These are phyloP conservation scores for Boletus insuetus DNA, from an alignment of 768 basidiomycete species.

Conservation along the genomic window DNA sequence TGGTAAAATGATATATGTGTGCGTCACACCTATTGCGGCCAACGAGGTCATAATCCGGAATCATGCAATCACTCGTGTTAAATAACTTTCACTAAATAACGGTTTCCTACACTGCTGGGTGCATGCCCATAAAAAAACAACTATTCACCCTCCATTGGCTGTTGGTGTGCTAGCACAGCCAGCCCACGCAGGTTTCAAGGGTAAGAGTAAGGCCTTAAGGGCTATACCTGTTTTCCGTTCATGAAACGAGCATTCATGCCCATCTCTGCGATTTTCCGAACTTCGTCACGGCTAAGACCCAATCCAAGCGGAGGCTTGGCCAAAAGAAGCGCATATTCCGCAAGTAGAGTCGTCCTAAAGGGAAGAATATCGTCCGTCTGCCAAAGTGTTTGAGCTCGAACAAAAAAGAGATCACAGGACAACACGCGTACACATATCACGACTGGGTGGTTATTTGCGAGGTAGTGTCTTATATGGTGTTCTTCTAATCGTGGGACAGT, in stretches of 20 bases:
- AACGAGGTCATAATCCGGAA: background rate
- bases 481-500: slow-evolving; percentile 61
- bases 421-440: slow-evolving; percentile 62
- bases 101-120: background rate
- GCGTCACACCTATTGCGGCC: background rate
- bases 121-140: background rate
- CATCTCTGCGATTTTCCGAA: slow-evolving; percentile 56
- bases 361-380: slow-evolving; percentile 84
- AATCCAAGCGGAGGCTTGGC: slow-evolving; percentile 71
- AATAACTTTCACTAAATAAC: background rate
- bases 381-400: background rate
- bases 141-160: background rate
- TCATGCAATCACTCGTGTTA: background rate
- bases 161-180: background rate
- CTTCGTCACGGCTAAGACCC: slow-evolving; percentile 58
- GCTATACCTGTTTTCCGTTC: background rate
- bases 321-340: slow-evolving; percentile 77
- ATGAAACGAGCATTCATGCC: slow-evolving; percentile 45
- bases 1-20: background rate
- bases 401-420: background rate
- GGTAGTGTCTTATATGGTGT: slow-evolving; percentile 71
- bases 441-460: slow-evolving; percentile 62
- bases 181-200: no score
- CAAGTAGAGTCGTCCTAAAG: slow-evolving; percentile 70
- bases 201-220: background rate